Percentiles rank a stretch among this genome's conserved stretches.
Conservation (phyloP, 164 flowering plant species). For the Macadamia integrifolia region DNA sequence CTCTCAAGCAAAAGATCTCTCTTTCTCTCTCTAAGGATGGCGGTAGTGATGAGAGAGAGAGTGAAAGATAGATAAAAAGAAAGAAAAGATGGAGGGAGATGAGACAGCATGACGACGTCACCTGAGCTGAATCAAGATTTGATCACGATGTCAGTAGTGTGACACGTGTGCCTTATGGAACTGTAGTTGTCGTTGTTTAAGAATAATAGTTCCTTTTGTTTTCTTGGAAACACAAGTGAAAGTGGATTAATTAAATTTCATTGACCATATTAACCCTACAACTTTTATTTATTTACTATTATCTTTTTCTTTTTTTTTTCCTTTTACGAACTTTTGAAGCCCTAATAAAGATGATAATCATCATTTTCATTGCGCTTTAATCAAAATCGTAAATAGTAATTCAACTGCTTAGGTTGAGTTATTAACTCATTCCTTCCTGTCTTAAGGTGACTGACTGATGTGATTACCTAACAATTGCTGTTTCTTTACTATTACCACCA, state of each 20-base stretch:
- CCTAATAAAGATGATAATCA: too few relatives aligned
- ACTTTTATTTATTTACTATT: too few relatives aligned
- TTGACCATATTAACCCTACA: neutral
- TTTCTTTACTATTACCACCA: too few relatives aligned
- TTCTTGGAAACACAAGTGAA: neutral
- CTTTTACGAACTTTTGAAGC: too few relatives aligned
- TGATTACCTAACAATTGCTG: too few relatives aligned
- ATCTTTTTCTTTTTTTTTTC: too few relatives aligned
- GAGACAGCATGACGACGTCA: neutral
- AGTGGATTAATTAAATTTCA: neutral
- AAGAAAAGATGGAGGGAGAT: neutral
- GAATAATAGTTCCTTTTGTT: neutral
- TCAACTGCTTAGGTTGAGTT: too few relatives aligned
- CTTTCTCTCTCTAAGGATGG: neutral
- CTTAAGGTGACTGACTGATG: too few relatives aligned
- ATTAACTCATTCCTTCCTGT: too few relatives aligned
- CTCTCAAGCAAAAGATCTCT: constrained; percentile 27
- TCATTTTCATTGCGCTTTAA: too few relatives aligned
- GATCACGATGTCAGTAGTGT: neutral
- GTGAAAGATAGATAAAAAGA: neutral
- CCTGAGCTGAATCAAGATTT: neutral
- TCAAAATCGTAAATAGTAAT: too few relatives aligned
- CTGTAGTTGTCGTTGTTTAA: neutral
- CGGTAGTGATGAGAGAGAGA: neutral
- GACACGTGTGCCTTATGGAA: neutral